Evolutionary conservation across 1,284 basidiomycete genomes (phyloP), one percentile per base, ranked within the genome.

Genomic region (Cutaneotrichosporon sp.): DNA sequence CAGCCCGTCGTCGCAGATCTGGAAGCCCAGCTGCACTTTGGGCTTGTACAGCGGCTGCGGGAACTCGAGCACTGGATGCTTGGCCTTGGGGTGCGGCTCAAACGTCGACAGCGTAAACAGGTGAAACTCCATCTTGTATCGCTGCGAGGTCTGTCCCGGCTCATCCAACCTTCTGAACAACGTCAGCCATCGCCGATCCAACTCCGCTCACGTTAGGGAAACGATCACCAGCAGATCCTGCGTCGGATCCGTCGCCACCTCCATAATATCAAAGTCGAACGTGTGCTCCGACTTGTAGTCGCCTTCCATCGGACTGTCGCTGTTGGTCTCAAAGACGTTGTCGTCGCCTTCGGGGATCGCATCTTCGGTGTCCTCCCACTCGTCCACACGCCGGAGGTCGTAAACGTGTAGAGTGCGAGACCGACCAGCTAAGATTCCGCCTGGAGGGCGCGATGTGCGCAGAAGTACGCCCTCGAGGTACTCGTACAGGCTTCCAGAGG

Each of bases 1-100:
- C n/a, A 76, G 38, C 12, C 65, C 64, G 46, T 76, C 72, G 52
- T 76, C 74, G 54, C 70, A 70, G 26, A 76, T 72, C 59, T 76
- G 70, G 55, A 72, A 72, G 8, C 65, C 66, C 10, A 72, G 60
- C 20, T 50, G 46, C 20, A 64, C 50, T 15, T 40, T 37, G 14
- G 51, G 48, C n/a, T 20, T 41, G 5, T n/a, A 20, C 10, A 70
- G 34, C 0, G 23, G 12, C 0, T 39, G 34, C 0, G 69, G 66
- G 62, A 65, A 69, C 18, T 60, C 51, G 22, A 75, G 51, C 0
- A 65, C 42, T 12, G 61, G 53, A 21, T 61, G 26, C 8, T 55
- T 30, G 1, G 73, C 74, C 21, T 34, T 57, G 4, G 74, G 72
- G 49, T 76, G 74, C 7, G 68, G 69, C 26, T 64, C 52, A 39